Conservation (phyloP, 169 alveolate genomes). For the Plasmodium vivax region DNA sequence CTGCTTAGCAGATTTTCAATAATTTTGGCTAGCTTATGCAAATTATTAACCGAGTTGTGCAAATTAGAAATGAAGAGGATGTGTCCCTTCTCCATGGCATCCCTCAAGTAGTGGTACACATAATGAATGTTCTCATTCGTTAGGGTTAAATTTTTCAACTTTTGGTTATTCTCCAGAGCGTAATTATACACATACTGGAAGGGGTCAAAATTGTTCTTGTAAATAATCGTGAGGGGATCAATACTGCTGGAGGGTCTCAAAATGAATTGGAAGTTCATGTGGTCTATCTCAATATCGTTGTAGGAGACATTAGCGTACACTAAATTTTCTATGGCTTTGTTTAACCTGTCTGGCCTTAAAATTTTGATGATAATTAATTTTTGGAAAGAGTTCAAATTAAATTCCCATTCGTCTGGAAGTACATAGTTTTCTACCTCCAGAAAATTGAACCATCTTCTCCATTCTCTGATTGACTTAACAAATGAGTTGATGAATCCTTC, state of each 20-base stretch:
- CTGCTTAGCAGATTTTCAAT: constrained; percentile 26
- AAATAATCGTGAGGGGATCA: constrained; percentile 57
- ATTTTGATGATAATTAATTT: constrained; percentile 69
- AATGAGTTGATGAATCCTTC: constrained; percentile 73
- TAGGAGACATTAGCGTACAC: constrained; percentile 37
- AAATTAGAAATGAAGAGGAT: constrained; percentile 64
- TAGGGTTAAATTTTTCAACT: constrained; percentile 45
- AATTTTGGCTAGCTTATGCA: constrained; percentile 36
- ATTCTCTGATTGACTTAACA: constrained; percentile 74
- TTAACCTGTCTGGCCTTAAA: constrained; percentile 75
- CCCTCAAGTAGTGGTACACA: constrained; percentile 41
- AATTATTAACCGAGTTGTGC: constrained; percentile 31
- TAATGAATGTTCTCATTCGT: constrained; percentile 55
- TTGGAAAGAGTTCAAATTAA: constrained; percentile 72
- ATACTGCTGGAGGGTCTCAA: constrained; percentile 46
- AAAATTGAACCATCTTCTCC: constrained; percentile 75
- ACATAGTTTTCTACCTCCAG: constrained; percentile 63
- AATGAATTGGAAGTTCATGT: constrained; percentile 58
- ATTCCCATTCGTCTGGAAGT: constrained; percentile 77
- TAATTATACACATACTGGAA: constrained; percentile 63
- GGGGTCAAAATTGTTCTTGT: constrained; percentile 62
- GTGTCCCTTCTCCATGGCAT: constrained; percentile 71
- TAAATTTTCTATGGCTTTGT: constrained; percentile 68
- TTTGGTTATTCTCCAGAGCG: constrained; percentile 51
- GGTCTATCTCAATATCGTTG: constrained; percentile 61